phyloP scores from a whole-genome alignment of 2,329 filamentous ascomycete species.

The Aspergillus sclerotialis region DNA sequence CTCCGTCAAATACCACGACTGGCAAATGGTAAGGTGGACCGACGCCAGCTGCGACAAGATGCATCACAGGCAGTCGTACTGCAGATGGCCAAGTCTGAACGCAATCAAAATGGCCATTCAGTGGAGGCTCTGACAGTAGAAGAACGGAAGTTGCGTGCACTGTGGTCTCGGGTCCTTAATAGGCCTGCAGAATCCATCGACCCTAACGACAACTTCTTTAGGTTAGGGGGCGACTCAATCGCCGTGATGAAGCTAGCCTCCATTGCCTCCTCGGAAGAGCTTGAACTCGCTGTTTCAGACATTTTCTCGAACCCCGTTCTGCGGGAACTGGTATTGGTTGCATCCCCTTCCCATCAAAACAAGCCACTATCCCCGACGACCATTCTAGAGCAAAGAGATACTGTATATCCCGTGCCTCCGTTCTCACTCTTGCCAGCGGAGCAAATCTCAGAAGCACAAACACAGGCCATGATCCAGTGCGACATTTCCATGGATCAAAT shows the following conservation, averaged over 20 bases:
- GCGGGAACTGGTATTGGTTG: neutral
- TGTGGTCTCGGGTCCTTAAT: no score
- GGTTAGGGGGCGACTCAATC: no score
- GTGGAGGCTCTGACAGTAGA: neutral
- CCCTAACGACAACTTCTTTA: no score
- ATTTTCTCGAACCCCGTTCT: neutral
- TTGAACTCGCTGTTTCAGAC: neutral
- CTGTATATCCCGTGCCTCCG: neutral
- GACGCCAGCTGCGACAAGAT: neutral
- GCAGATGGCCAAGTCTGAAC: neutral
- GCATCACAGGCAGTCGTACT: neutral
- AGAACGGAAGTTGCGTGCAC: no score
- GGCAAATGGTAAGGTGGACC: neutral
- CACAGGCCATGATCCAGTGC: conserved; percentile 1
- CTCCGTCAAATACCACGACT: neutral
- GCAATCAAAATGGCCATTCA: neutral
- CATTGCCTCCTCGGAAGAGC: no score
- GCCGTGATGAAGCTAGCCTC: no score
- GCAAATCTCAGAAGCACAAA: neutral
- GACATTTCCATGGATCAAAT: conserved; percentile 1
- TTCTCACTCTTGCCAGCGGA: neutral
- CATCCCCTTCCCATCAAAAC: neutral
- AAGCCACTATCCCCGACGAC: neutral
- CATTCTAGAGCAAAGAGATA: neutral
- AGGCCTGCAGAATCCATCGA: no score